Evolutionary conservation across 768 basidiomycete species (phyloP).

Genomic region (Hortiboletus flavorubellus): DNA sequence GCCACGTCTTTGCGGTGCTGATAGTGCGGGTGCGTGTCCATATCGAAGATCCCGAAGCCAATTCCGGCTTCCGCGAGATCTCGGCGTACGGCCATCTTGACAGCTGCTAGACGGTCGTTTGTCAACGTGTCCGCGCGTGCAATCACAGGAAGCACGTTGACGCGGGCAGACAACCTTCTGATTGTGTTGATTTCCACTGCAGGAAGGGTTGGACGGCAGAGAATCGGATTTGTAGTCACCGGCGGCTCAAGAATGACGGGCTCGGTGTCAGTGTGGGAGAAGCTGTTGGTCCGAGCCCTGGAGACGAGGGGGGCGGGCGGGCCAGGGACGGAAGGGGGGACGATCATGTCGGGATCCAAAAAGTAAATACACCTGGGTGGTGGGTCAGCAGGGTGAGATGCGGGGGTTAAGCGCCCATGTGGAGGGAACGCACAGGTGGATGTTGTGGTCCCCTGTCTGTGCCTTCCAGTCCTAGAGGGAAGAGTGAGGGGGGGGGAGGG

Average conservation of each 20-base stretch:
- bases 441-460: slow-evolving; percentile 68
- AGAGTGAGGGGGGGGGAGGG: slow-evolving; percentile 16
- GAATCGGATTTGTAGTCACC: slow-evolving; percentile 66
- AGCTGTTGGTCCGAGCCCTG: slow-evolving; percentile 66
- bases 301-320: slow-evolving; percentile 66
- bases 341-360: slow-evolving; percentile 78
- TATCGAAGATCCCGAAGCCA: slow-evolving; percentile 87
- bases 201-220: slow-evolving; percentile 66
- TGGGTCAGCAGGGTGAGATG: slow-evolving; percentile 18
- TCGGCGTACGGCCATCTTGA: slow-evolving; percentile 76
- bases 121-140: slow-evolving; percentile 78
- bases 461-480: slow-evolving; percentile 64
- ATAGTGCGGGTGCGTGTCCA: slow-evolving; percentile 54
- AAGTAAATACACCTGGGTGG: slow-evolving; percentile 76
- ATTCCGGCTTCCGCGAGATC: slow-evolving; percentile 84
- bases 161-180: slow-evolving; percentile 72
- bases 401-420: slow-evolving; percentile 30
- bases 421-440: slow-evolving; percentile 63
- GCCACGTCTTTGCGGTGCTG: slow-evolving; percentile 43
- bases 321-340: slow-evolving; percentile 64
- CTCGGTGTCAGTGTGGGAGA: slow-evolving; percentile 68
- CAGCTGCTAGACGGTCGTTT: slow-evolving; percentile 73
- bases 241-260: slow-evolving; percentile 81
- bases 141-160: slow-evolving; percentile 86
- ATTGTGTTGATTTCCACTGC: slow-evolving; percentile 72